A percentile compares a stretch with the other conserved stretches of the same genome.
phyloP scores from a whole-genome alignment of 495 filamentous ascomycete genomes.

The Penicillium argentinense region DNA sequence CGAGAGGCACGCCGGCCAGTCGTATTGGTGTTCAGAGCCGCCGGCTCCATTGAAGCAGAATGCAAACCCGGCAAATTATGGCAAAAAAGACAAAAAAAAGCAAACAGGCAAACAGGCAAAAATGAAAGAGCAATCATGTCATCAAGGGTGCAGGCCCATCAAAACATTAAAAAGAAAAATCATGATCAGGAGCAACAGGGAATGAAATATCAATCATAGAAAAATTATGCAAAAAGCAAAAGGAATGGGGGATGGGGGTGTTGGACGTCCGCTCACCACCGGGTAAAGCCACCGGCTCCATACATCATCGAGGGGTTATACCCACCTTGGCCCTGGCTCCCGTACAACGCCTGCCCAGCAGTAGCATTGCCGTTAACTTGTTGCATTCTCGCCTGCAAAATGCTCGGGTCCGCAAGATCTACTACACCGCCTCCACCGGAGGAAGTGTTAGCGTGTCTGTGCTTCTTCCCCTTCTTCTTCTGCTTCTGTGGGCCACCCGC shows the following conservation, averaged over 20 bases:
- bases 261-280: constrained; percentile 60
- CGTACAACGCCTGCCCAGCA: constrained; percentile 82
- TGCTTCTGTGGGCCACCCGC: constrained; percentile 78
- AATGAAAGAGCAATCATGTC: too few relatives aligned
- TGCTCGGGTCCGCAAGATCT: constrained; percentile 99
- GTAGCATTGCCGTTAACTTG: constrained; percentile 68
- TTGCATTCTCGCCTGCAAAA: constrained; percentile 97
- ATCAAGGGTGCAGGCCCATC: constrained; percentile 21
- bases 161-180: constrained; percentile 16
- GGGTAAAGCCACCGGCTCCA: constrained; percentile 66
- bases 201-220: constrained; percentile 19
- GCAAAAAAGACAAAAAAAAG: constrained; percentile 28
- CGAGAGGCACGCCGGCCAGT: constrained; percentile 35
- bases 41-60: constrained; percentile 34
- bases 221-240: constrained; percentile 4
- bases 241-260: constrained; percentile 5
- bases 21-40: constrained; percentile 32
- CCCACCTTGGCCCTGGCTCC: constrained; percentile 97
- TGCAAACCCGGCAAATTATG: constrained; percentile 26
- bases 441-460: constrained; percentile 99
- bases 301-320: constrained; percentile 90
- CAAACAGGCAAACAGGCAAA: constrained; percentile 29
- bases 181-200: constrained; percentile 15
- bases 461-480: constrained; percentile 99
- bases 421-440: constrained; percentile 97